These are phyloP conservation scores for Fusarium tjaetaba DNA, from an alignment of 2,329 filamentous ascomycete genomes.

Conservation along the genomic window DNA sequence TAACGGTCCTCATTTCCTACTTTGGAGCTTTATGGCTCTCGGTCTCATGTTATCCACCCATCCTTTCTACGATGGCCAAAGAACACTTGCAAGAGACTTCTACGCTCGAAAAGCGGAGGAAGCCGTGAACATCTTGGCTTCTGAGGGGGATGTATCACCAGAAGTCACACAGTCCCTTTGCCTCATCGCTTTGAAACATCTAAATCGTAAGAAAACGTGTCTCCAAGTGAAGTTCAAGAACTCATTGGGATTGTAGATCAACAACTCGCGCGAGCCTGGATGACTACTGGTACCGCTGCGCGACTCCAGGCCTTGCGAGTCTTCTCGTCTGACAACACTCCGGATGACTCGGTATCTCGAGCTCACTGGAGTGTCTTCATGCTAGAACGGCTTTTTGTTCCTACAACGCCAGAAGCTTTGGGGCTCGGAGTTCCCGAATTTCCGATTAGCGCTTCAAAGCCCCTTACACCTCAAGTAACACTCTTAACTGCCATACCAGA, in stretches of 20 bases:
- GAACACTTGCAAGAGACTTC: not conserved
- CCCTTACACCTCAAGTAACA: not conserved
- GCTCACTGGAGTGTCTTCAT: not conserved
- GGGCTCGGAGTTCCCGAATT: accelerated
- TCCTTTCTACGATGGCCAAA: not conserved
- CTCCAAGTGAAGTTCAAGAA: accelerated
- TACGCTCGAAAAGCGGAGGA: not conserved
- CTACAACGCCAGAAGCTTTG: not conserved
- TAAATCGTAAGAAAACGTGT: not conserved
- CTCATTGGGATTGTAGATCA: not conserved
- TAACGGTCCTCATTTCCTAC: accelerated
- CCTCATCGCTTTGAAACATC: not conserved
- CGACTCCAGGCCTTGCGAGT: not conserved
- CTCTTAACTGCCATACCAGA: not conserved
- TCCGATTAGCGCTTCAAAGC: not conserved
- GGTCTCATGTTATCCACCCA: not conserved
- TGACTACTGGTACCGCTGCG: not conserved
- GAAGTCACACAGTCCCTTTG: not conserved
- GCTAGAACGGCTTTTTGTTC: not conserved
- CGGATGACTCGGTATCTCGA: not conserved
- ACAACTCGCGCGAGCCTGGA: not conserved
- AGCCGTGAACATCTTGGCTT: accelerated
- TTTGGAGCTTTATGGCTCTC: not conserved
- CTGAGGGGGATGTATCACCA: not conserved
- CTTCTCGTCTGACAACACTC: accelerated